phyloP scores from a whole-genome alignment of 1,139 yeast species.

The Torulaspora globosa region DNA sequence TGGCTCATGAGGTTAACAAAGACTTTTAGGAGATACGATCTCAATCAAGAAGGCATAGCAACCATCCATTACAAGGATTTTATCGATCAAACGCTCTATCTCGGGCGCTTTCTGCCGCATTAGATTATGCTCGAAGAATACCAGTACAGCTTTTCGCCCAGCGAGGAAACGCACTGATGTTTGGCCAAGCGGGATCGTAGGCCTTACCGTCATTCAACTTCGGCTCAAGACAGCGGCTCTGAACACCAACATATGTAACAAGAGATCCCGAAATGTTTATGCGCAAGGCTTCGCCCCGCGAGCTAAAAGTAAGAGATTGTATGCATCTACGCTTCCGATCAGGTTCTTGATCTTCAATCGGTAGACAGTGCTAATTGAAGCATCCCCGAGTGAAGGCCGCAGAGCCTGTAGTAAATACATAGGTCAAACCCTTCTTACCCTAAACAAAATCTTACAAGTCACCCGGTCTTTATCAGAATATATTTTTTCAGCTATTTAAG shows the following conservation, averaged over 20 bases:
- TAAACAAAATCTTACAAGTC: background rate
- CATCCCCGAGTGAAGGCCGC: no score
- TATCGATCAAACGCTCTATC: constrained; percentile 46
- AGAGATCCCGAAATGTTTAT: no score
- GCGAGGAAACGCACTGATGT: no score
- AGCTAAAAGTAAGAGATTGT: background rate
- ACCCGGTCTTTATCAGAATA: background rate
- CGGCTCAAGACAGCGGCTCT: no score
- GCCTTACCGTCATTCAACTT: no score
- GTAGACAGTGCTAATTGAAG: background rate
- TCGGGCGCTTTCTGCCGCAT: constrained; percentile 36
- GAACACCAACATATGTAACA: no score
- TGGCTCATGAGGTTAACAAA: constrained; percentile 75
- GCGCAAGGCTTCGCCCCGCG: background rate
- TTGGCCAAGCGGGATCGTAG: no score
- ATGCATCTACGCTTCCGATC: background rate
- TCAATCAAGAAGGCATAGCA: constrained; percentile 72
- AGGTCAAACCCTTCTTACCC: background rate
- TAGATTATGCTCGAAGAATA: constrained; percentile 6
- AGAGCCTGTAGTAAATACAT: background rate
- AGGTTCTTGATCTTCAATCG: background rate
- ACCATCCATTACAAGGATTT: constrained; percentile 76
- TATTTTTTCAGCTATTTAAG: background rate
- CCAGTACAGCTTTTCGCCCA: no score
- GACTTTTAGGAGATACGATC: constrained; percentile 71